Evolutionary conservation across 2,329 filamentous ascomycete genomes (phyloP).

Genomic region (Fulvia fulva): DNA sequence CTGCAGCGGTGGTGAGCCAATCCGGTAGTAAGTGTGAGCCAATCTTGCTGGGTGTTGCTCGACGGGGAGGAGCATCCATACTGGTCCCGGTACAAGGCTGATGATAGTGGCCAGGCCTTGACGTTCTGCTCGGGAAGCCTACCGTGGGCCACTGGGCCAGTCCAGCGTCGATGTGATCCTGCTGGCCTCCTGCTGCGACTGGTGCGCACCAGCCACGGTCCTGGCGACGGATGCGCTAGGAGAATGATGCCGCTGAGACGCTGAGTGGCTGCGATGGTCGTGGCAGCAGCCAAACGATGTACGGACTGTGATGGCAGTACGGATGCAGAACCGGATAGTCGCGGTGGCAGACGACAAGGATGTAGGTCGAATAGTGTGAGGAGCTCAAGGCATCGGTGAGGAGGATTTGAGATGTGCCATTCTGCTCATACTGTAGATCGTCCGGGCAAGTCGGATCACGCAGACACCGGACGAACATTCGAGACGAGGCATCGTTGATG

Average conservation of each 20-base stretch:
- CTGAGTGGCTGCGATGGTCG: conserved; percentile 15
- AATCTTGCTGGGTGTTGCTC: conserved; percentile 21
- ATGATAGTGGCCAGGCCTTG: conserved; percentile 14
- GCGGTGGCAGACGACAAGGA: background rate
- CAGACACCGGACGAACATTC: conserved; percentile 4
- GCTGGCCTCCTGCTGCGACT: conserved; percentile 7
- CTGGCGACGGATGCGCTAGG: conserved; percentile 18
- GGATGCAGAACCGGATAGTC: background rate
- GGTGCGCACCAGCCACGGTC: background rate
- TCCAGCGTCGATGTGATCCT: conserved; percentile 16
- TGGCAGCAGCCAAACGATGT: background rate
- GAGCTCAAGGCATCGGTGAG: background rate
- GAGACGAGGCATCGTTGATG: conserved; percentile 13
- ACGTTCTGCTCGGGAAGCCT: background rate
- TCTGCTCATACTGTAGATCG: conserved; percentile 6
- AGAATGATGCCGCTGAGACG: conserved; percentile 17
- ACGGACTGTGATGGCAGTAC: background rate
- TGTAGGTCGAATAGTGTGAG: background rate
- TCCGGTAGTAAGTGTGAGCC: conserved; percentile 18
- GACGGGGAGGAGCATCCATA: conserved; percentile 9
- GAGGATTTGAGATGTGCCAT: conserved; percentile 13
- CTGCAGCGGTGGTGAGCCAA: conserved; percentile 17
- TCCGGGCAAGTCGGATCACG: conserved; percentile 11
- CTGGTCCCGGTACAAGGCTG: conserved; percentile 18
- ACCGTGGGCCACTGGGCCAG: background rate